Evolutionary conservation across 441 rosid genomes (phyloP).

Genomic region (Bocquillonia castaneifolia): DNA sequence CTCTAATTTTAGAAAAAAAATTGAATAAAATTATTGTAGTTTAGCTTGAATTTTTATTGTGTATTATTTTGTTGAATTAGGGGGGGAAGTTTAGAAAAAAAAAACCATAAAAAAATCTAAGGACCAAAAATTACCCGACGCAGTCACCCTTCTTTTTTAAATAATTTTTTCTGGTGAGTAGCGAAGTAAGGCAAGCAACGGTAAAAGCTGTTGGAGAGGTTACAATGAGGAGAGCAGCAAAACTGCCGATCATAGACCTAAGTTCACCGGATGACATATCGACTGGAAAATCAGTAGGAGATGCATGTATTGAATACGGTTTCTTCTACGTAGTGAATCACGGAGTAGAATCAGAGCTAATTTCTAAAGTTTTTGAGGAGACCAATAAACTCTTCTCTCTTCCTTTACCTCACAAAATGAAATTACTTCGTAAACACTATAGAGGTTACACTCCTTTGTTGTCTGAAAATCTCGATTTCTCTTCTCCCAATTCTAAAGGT

Average conservation of each 20-base stretch:
- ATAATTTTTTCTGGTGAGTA: too few species aligned
- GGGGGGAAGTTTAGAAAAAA: too few species aligned
- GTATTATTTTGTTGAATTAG: too few species aligned
- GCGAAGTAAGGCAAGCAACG: too few species aligned
- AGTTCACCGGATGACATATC: slow-evolving; percentile 42
- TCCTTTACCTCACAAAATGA: slow-evolving; percentile 49
- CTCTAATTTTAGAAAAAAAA: too few species aligned
- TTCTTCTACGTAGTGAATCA: slow-evolving; percentile 83
- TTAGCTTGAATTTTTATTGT: too few species aligned
- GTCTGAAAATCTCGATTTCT: slow-evolving; percentile 51
- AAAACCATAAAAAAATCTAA: too few species aligned
- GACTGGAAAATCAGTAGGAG: too few species aligned
- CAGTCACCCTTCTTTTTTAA: too few species aligned
- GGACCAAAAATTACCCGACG: too few species aligned
- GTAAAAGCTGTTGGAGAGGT: too few species aligned
- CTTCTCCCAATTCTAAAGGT: slow-evolving; percentile 49
- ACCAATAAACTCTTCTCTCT: slow-evolving; percentile 57
- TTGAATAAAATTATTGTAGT: too few species aligned
- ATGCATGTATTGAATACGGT: slow-evolving; percentile 71
- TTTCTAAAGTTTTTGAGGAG: slow-evolving; percentile 37
- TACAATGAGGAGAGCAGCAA: slow-evolving; percentile 24
- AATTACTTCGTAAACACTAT: slow-evolving; percentile 39
- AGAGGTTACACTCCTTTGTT: slow-evolving; percentile 62
- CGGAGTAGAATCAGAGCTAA: slow-evolving; percentile 50
- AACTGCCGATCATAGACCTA: slow-evolving; percentile 53